Evolutionary conservation across 2,329 filamentous ascomycete genomes (phyloP), one percentile per base, ranked within the genome.

Genomic region (Trichoderma brevicompactum): DNA sequence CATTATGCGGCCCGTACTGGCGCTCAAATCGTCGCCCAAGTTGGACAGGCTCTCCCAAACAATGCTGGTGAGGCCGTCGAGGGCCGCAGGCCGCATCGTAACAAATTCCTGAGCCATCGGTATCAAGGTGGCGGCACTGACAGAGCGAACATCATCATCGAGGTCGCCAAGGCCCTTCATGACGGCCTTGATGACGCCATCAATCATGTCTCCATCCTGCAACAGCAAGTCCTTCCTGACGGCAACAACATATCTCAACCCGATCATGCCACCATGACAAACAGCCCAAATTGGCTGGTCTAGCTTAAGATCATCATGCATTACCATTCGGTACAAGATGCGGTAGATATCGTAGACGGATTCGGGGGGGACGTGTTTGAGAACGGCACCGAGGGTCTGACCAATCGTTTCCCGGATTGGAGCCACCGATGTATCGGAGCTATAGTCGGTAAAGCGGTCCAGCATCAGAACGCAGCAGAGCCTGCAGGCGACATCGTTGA

Each of bases 1-100:
- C 96, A 99, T 99, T 63, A 99, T 96, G 65, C 93, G 96, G 54
- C 95, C 95, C 9, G 96, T 99, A 76, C 95, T 98, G 4, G 95
- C 95, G 76, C 94, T 98, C 17, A 99, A 83, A 74, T 99, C 95
- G 74, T 99, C 95, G 69, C 94, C 94, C n/a, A 99, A 82, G 74
- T 96, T 96, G 3, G 94, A 96, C 28, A 99, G 82, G 79, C 95
- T 98, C 73, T 96, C 92, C 95, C 95, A 99, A 34, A 99, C 94
- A 66, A 98, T 96, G 74, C 91, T 90, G 76, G 97, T 96, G 44
- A 99, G 86, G 36, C 86, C 84, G 68, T 94, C 89, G 38, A 99
- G 83, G 49, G 92, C 89, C 40, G 83, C 83, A 15, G 92, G 90
- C 15, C 94, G 90, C 76, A 96, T 87, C 43, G 88, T 89, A 70